phyloP scores from a whole-genome alignment of 169 alveolate genomes.

The Blepharisma undulans region DNA sequence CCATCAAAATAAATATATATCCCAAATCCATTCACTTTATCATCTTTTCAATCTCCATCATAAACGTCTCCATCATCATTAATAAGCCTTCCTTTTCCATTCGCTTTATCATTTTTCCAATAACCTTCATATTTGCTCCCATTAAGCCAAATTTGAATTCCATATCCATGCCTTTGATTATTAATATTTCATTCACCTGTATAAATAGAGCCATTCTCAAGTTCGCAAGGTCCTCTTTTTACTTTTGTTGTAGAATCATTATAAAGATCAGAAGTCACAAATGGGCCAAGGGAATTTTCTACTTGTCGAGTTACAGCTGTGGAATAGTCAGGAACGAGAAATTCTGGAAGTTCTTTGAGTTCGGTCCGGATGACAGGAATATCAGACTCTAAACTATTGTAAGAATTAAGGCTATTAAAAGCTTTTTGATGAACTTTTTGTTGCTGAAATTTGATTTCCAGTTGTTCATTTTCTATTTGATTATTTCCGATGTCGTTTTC shows the following conservation, averaged over 20 bases:
- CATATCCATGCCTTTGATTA: slow-evolving; percentile 41
- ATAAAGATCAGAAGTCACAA: background rate
- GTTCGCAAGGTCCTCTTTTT: background rate
- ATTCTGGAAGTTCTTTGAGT: background rate
- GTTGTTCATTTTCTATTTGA: background rate
- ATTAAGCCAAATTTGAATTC: slow-evolving; percentile 47
- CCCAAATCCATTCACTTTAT: slow-evolving; percentile 36
- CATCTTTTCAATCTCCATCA: slow-evolving; percentile 47
- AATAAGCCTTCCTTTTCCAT: slow-evolving; percentile 58
- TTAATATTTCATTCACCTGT: slow-evolving; percentile 3
- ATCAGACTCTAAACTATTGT: background rate
- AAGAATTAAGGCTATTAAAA: background rate
- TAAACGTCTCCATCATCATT: slow-evolving; percentile 51
- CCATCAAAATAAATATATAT: slow-evolving; percentile 53
- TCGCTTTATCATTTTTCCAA: slow-evolving; percentile 56
- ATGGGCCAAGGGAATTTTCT: background rate
- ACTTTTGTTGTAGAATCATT: background rate
- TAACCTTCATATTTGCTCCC: slow-evolving; percentile 58
- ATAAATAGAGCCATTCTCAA: slow-evolving; percentile 21
- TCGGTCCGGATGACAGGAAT: background rate
- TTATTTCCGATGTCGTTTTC: too few relatives aligned
- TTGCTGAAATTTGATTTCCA: background rate
- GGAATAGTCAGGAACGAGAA: background rate
- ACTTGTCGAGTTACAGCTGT: background rate
- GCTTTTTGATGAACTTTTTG: background rate